Evolutionary conservation across 768 basidiomycete genomes (phyloP), one percentile per base, ranked within the genome.

Genomic region (Solioccasus polychromus): DNA sequence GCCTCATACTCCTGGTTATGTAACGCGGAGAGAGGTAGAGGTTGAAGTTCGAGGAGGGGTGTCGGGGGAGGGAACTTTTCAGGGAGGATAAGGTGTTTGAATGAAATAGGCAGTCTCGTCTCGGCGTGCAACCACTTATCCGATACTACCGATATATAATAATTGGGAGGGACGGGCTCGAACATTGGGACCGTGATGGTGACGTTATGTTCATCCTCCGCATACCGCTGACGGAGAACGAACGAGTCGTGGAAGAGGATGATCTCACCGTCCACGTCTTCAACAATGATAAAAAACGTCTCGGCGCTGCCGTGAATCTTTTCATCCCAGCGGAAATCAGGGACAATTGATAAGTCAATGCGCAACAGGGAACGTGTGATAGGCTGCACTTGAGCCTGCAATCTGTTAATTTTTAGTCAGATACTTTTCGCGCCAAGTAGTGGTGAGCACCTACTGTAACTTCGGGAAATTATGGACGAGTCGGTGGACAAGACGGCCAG

Each of bases 321-420:
- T 58, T 92, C 90, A 29, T 97, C 94, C 96, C 96, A 99, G 35
- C 86, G 80, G 80, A 98, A 99, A 62, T 98, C 96, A n/a, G 96
- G 94, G 3, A 83, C 81, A 61, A 99, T 94, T 3, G 91, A 92
- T 14, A 99, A 69, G 53, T 98, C 95, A 44, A 98, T 85, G 26
- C 91, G 83, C 12, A 99, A 78, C 12, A 98, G 80, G 0, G 92
- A 89, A 9, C 94, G 85, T 0, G 96, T 98, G 58, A 99, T 92
- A 0, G 95, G 96, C 57, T 96, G 91, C 0, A 98, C 95, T 60
- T 96, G 91, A 0, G 96, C 95, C 63, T 95, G 88, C 11, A 99
- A 71, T 55, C 87, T 90, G 52, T 1, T 44, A 30, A 39, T 4
- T 29, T n/a, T 22, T 20, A 5, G 42, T 41, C 20, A 40, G n/a